A percentile compares a stretch with the other conserved stretches of the same genome.
Evolutionary conservation across 225 moss, liverwort and hornwort species (phyloP).

Genomic region (Asterella californica): DNA sequence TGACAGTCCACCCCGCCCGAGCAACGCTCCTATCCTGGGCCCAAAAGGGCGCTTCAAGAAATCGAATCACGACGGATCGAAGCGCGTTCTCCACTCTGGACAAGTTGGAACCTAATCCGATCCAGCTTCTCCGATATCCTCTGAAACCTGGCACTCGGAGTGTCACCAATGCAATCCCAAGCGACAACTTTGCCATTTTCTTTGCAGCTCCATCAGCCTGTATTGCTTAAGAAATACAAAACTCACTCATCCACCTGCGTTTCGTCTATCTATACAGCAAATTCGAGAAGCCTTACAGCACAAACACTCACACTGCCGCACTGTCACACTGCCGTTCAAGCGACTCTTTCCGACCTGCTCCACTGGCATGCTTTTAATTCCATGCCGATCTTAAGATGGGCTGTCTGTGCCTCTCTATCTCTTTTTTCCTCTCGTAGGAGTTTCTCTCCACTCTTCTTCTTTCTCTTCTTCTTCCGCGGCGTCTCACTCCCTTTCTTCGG

Average conservation of each 20-base stretch:
- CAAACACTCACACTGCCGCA: conserved; percentile 19
- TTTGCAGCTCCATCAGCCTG: conserved; percentile 45
- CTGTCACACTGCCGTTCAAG: conserved; percentile 1
- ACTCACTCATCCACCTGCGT: conserved; percentile 26
- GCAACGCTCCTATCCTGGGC: conserved; percentile 19
- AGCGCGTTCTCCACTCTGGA: conserved; percentile 3
- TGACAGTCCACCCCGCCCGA: conserved; percentile 16
- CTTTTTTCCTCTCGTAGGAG: conserved; percentile 9
- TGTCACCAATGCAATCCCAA: conserved; percentile 43
- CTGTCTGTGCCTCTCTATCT: neutral
- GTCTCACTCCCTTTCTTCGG: neutral
- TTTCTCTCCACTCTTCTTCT: conserved; percentile 18
- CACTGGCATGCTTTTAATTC: conserved; percentile 16
- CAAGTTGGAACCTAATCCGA: conserved; percentile 10
- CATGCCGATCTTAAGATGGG: conserved; percentile 10
- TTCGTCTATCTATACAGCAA: conserved; percentile 6
- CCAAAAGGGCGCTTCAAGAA: conserved; percentile 24
- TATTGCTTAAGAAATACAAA: conserved; percentile 20
- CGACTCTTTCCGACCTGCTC: conserved; percentile 19
- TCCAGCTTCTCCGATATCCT: conserved; percentile 23
- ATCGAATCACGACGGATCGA: conserved; percentile 18
- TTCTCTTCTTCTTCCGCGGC: neutral
- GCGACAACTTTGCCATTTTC: conserved; percentile 37
- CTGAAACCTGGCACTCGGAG: conserved; percentile 18
- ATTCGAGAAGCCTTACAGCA: conserved; percentile 20